Evolutionary conservation across 306 rosid species (phyloP).

Genomic region (Oemleria cerasiformis): DNA sequence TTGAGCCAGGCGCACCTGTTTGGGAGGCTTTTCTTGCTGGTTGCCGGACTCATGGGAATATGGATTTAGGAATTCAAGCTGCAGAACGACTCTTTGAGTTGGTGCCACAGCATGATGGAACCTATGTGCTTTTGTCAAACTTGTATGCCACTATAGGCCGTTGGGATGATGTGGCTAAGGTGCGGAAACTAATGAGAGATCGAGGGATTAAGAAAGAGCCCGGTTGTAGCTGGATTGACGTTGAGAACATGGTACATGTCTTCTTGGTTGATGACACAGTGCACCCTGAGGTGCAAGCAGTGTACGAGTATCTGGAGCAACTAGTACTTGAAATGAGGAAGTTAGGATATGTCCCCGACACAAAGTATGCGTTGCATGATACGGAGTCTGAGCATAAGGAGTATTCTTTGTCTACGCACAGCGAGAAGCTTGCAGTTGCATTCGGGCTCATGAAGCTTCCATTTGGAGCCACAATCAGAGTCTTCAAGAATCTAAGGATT

Average conservation of each 20-base stretch:
- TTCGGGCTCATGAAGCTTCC: slow-evolving; percentile 30
- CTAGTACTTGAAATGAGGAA: slow-evolving; percentile 24
- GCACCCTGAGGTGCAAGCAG: slow-evolving; percentile 25
- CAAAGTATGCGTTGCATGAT: slow-evolving; percentile 26
- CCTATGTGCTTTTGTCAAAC: slow-evolving; percentile 27
- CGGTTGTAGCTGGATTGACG: slow-evolving; percentile 31
- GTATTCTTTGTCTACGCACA: slow-evolving; percentile 25
- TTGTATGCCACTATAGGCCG: slow-evolving; percentile 20
- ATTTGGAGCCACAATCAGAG: slow-evolving; percentile 21
- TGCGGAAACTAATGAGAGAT: slow-evolving; percentile 26
- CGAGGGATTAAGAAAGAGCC: slow-evolving; percentile 31
- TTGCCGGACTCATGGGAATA: not conserved
- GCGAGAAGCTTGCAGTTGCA: slow-evolving; percentile 29
- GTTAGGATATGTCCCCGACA: slow-evolving; percentile 21
- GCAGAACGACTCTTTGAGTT: slow-evolving; percentile 29
- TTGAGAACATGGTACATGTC: slow-evolving; percentile 26
- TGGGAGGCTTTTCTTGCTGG: slow-evolving; percentile 32
- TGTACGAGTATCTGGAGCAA: slow-evolving; percentile 26
- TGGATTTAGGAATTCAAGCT: slow-evolving; percentile 28
- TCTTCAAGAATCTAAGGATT: slow-evolving; percentile 27
- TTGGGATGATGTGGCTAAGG: slow-evolving; percentile 24
- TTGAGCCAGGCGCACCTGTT: slow-evolving; percentile 17
- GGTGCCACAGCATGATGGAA: slow-evolving; percentile 27
- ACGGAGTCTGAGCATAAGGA: slow-evolving; percentile 23
- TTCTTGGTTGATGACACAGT: slow-evolving; percentile 25